Conservation (phyloP, 495 filamentous ascomycete species). For the Penicillium daleae region DNA sequence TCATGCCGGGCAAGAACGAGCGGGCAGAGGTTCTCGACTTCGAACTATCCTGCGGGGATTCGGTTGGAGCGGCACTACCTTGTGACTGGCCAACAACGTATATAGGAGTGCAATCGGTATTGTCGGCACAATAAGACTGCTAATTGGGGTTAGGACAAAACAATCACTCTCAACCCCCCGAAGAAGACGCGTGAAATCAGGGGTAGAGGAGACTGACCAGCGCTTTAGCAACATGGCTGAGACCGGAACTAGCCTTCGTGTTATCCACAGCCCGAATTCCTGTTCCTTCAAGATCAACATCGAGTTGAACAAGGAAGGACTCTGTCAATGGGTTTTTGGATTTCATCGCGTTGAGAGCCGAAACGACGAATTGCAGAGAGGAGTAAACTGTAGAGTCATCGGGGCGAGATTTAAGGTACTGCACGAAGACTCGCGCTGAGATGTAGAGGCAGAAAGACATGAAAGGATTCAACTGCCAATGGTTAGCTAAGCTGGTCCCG, state of each 20-base stretch:
- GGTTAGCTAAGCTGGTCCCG: constrained; percentile 26
- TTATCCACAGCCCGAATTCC: constrained; percentile 34
- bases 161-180: background rate
- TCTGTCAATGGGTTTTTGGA: constrained; percentile 89
- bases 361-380: constrained; percentile 85
- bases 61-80: background rate
- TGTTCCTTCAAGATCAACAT: constrained; percentile 84
- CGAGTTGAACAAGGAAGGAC: constrained; percentile 91
- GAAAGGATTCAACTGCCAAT: constrained; percentile 86
- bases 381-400: constrained; percentile 80
- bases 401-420: constrained; percentile 87
- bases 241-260: constrained; percentile 6
- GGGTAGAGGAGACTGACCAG: constrained; percentile 19
- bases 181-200: background rate
- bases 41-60: constrained; percentile 8
- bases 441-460: constrained; percentile 96
- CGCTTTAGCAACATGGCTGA: constrained; percentile 10
- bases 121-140: constrained; percentile 18
- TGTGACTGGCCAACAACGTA: constrained; percentile 22
- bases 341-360: constrained; percentile 87
- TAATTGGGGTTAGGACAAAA: constrained; percentile 13
- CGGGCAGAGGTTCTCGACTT: constrained; percentile 5
- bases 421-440: constrained; percentile 90
- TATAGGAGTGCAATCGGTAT: constrained; percentile 17
- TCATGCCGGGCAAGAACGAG: constrained; percentile 3